These are phyloP conservation scores for Trichopus zeylanicus DNA, from an alignment of 116 monocot species.

Conservation along the genomic window DNA sequence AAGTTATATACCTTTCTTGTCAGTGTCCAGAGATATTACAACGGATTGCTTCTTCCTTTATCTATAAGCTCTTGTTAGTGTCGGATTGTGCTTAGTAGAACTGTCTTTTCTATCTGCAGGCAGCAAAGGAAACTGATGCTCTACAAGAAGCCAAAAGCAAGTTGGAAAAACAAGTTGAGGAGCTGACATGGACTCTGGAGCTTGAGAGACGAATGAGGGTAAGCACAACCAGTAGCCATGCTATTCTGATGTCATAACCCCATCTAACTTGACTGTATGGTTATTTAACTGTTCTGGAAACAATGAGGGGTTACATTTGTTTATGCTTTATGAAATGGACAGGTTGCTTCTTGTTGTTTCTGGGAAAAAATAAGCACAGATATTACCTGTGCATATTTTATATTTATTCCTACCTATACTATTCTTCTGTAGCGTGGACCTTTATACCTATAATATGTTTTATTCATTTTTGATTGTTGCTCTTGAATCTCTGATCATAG, in stretches of 20 bases:
- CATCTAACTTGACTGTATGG: not conserved
- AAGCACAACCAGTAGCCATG: constrained; percentile 1
- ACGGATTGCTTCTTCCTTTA: too few species aligned
- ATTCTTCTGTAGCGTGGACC: too few species aligned
- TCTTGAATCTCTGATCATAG: too few species aligned
- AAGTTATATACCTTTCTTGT: too few species aligned
- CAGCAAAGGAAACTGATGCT: constrained; percentile 90
- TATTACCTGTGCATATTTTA: too few species aligned
- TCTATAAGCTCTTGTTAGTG: not conserved
- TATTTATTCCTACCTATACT: too few species aligned
- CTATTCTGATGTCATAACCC: not conserved
- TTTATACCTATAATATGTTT: too few species aligned
- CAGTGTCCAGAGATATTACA: too few species aligned
- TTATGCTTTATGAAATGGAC: not conserved
- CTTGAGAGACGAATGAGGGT: constrained; percentile 81
- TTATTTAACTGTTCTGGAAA: not conserved
- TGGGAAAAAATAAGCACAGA: too few species aligned
- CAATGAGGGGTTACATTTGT: not conserved
- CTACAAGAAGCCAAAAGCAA: constrained; percentile 91
- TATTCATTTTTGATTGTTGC: too few species aligned
- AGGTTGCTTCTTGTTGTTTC: not conserved
- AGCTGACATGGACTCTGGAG: constrained; percentile 72
- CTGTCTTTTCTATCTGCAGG: constrained; percentile 24
- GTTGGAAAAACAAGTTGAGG: constrained; percentile 94
- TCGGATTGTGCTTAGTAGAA: not conserved